Evolutionary conservation across 2,329 filamentous ascomycete genomes (phyloP).

Genomic region (Penicillium sp.): DNA sequence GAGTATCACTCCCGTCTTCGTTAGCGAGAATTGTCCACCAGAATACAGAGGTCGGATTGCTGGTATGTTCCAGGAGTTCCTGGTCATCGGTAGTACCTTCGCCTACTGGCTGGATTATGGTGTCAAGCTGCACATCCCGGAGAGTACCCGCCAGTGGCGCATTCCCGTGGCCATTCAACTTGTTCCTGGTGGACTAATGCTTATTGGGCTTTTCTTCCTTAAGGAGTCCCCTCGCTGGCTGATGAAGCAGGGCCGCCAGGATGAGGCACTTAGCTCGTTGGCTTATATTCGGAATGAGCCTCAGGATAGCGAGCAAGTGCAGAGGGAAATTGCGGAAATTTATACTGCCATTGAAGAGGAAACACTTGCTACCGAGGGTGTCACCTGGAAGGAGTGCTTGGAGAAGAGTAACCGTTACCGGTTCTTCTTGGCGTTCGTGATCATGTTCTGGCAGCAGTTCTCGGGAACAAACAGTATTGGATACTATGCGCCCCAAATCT

Average conservation of each 20-base stretch:
- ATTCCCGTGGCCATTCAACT: conserved; percentile 55
- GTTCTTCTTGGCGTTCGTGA: conserved; percentile 35
- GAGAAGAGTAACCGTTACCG: conserved; percentile 39
- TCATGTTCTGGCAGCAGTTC: conserved; percentile 46
- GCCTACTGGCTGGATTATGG: conserved; percentile 57
- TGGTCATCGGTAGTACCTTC: conserved; percentile 47
- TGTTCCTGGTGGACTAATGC: conserved; percentile 52
- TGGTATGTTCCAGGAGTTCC: conserved; percentile 39
- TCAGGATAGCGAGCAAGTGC: conserved; percentile 24
- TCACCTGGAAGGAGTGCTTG: conserved; percentile 44
- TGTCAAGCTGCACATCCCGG: conserved; percentile 45
- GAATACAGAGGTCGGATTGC: conserved; percentile 35
- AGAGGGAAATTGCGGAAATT: conserved; percentile 41
- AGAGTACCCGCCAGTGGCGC: conserved; percentile 53
- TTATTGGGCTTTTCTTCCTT: conserved; percentile 52
- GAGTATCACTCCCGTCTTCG: conserved; percentile 39
- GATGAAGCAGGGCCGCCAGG: conserved; percentile 51
- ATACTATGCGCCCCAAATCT: conserved; percentile 42
- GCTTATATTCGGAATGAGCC: conserved; percentile 39
- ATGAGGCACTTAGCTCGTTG: conserved; percentile 43
- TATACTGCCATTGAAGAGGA: conserved; percentile 44
- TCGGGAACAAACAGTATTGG: conserved; percentile 41
- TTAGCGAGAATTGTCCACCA: conserved; percentile 36
- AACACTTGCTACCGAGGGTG: conserved; percentile 38
- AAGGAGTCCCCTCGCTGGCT: conserved; percentile 57